Evolutionary conservation across 495 filamentous ascomycete species (phyloP).

Genomic region (Platismatia glauca): DNA sequence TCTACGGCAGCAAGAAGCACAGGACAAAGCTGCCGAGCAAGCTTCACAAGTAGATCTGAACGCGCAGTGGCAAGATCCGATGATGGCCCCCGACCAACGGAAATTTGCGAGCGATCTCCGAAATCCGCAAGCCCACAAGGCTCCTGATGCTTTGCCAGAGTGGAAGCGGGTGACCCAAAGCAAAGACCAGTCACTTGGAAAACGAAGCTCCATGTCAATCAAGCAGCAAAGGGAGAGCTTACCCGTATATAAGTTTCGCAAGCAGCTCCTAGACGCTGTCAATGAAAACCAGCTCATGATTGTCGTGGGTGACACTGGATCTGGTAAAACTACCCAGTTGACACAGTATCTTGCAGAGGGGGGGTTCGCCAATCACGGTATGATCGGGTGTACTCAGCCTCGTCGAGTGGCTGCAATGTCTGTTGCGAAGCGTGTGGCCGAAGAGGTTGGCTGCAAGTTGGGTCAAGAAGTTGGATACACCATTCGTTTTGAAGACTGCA

Average conservation of each 20-base stretch:
- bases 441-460: slow-evolving; percentile 87
- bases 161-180: slow-evolving; percentile 83
- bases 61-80: slow-evolving; percentile 93
- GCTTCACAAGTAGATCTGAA: slow-evolving; percentile 74
- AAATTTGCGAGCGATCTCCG: slow-evolving; percentile 83
- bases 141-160: slow-evolving; percentile 68
- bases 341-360: slow-evolving; percentile 92
- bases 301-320: slow-evolving; percentile 95
- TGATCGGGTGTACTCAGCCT: slow-evolving; percentile 96
- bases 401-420: slow-evolving; percentile 96
- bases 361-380: slow-evolving; percentile 79
- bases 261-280: slow-evolving; percentile 81
- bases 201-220: slow-evolving; percentile 83
- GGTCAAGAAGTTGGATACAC: slow-evolving; percentile 95
- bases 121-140: slow-evolving; percentile 44
- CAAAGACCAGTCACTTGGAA: slow-evolving; percentile 76
- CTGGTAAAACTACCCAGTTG: slow-evolving; percentile 93
- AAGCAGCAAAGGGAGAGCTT: slow-evolving; percentile 89
- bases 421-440: slow-evolving; percentile 90
- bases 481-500: slow-evolving; percentile 95
- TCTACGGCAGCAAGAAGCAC: slow-evolving; percentile 75
- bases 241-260: slow-evolving; percentile 84
- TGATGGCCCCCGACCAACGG: slow-evolving; percentile 72
- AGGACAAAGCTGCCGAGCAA: slow-evolving; percentile 72
- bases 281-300: slow-evolving; percentile 83